Evolutionary conservation across 306 rosid species (phyloP).

Genomic region (Senna tora): DNA sequence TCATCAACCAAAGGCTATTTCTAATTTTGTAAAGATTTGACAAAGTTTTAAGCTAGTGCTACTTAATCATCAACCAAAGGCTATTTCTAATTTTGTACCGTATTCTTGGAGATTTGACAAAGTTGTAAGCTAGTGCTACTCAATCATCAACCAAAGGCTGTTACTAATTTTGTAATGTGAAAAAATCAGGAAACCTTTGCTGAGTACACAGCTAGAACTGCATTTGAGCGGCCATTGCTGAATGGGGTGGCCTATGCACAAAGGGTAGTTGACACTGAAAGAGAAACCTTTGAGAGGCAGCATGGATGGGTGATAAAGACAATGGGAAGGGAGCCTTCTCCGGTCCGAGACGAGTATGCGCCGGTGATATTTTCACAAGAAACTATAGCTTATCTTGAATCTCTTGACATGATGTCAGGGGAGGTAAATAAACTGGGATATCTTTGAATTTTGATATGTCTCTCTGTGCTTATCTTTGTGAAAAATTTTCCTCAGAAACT

Average conservation of each 20-base stretch:
- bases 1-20: no score
- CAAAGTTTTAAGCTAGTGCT: no score
- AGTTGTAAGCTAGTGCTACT: no score
- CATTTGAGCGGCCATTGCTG: constrained; percentile 92
- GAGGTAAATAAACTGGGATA: constrained; percentile 68
- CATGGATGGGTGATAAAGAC: constrained; percentile 96
- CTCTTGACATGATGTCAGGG: constrained; percentile 99
- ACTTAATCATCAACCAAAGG: no score
- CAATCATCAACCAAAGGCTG: no score
- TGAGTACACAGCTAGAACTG: constrained; percentile 91
- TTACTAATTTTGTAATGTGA: no score
- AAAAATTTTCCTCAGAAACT: not conserved
- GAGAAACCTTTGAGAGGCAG: constrained; percentile 75
- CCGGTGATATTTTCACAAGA: constrained; percentile 93
- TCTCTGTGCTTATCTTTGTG: constrained; percentile 32
- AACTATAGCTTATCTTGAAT: constrained; percentile 85
- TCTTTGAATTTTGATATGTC: not conserved
- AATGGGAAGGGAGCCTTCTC: constrained; percentile 82
- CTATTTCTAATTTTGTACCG: no score
- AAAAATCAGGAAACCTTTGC: constrained; percentile 98
- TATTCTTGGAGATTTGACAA: no score
- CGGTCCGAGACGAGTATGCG: constrained; percentile 88
- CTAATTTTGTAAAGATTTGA: no score
- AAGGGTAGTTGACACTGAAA: constrained; percentile 74
- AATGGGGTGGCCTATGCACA: constrained; percentile 98